Base-by-base conservation (phyloP, 2,329 filamentous ascomycete species). In the Penicillium decumbens region DNA sequence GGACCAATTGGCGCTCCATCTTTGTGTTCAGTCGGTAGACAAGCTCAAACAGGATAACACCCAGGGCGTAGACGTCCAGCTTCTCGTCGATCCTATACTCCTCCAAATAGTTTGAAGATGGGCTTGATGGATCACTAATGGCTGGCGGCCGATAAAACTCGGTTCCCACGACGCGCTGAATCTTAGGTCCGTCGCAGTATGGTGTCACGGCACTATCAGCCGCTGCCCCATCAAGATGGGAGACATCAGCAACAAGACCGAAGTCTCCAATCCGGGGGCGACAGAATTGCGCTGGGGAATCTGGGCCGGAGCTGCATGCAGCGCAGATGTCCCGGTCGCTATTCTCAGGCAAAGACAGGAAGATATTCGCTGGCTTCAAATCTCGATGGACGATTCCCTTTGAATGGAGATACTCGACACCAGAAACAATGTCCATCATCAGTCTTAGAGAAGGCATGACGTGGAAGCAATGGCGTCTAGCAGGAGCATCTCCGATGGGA, bases 291-390 rank as follows among this genome's bases (percentile, higher is more conserved):
- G 57, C 49, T 3, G 60, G 57, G 2, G 59, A 50, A 2, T 60
- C 60, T 7, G 61, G 50, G 6, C 59, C 55, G 7, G 45, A 52
- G 27, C 59, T 56, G 50, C 81, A 85, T 1, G 71, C 57, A 8
- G 59, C 56, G 56, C 80, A 83, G 0, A 57, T 64, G 1, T 71
- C 68, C 1, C 78, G 59, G 38, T 78, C 68, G n/a, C 77, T 69
- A 18, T 71, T 75, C 15, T 77, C 75, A 3, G 73, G 65, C 0
- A 71, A 69, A 2, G 78, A 79, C 0, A 87, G 70, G 65, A 87
- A 85, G 25, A 87, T 80, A 56, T 87, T 87, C 3, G 79, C 80
- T 0, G 84, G 84, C 59, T 87, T 87, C 20, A 87, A 72, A 59
- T 87, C 84, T 8, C 83, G 79, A 58, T 87, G 84, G 0, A 85